Percentiles rank a stretch among this genome's conserved stretches.
These are phyloP conservation scores for Xylaria venustula DNA, from an alignment of 495 filamentous ascomycete genomes.

Conservation along the genomic window DNA sequence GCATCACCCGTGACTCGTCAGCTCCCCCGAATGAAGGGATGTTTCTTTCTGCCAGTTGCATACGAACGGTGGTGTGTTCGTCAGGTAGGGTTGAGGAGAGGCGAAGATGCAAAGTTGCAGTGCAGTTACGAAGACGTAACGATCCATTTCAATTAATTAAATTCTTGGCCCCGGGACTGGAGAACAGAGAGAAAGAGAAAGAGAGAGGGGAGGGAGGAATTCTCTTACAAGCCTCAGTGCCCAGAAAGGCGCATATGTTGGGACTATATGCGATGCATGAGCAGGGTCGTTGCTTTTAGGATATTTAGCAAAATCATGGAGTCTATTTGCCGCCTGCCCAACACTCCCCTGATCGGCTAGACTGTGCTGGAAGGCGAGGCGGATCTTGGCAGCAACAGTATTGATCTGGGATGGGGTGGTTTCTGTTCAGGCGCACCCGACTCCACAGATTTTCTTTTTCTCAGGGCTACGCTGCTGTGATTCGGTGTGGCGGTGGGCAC, in stretches of 20 bases:
- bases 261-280: constrained; percentile 22
- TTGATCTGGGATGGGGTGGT: constrained; percentile 8
- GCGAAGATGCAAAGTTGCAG: constrained; percentile 11
- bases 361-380: constrained; percentile 12
- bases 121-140: constrained; percentile 25
- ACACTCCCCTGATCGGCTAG: neutral
- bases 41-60: neutral
- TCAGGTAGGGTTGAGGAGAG: neutral
- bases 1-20: neutral
- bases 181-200: no score
- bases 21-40: neutral
- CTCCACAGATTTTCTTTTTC: neutral
- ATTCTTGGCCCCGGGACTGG: constrained; percentile 6
- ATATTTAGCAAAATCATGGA: constrained; percentile 29
- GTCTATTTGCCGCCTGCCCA: neutral
- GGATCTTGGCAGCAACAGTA: constrained; percentile 21
- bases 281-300: constrained; percentile 32
- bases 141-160: constrained; percentile 32
- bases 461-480: neutral
- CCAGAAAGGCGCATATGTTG: neutral
- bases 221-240: constrained; percentile 1
- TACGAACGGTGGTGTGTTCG: neutral
- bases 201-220: no score
- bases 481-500: constrained; percentile 2
- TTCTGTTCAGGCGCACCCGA: neutral